phyloP scores from a whole-genome alignment of 2,329 filamentous ascomycete genomes.

The Mollisia scopiformis region DNA sequence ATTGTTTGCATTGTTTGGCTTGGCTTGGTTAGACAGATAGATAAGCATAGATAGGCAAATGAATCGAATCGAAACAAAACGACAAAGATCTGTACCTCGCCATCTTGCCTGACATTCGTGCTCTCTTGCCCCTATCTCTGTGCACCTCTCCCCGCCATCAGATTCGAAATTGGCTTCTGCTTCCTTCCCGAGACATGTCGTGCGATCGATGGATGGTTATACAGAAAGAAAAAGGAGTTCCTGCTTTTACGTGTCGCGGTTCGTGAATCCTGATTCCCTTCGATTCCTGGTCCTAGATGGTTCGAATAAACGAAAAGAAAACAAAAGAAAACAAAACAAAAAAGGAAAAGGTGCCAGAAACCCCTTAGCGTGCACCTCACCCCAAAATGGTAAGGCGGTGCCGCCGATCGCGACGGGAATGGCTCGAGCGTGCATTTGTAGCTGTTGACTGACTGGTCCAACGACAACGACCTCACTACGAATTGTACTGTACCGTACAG shows the following conservation, averaged over 20 bases:
- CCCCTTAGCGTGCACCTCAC: no score
- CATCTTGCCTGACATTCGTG: slow-evolving; percentile 14
- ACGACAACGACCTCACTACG: no score
- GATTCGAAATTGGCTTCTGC: no score
- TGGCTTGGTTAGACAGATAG: slow-evolving; percentile 6
- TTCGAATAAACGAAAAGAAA: no score
- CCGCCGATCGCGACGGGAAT: slow-evolving; percentile 17
- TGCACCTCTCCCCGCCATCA: background rate
- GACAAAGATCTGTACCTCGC: slow-evolving; percentile 24
- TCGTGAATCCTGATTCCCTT: background rate
- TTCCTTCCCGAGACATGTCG: no score
- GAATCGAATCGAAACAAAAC: background rate
- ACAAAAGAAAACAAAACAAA: no score
- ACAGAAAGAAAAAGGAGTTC: no score
- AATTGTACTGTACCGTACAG: no score
- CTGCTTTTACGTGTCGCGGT: background rate
- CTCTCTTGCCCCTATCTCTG: background rate
- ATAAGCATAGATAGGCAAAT: slow-evolving; percentile 4
- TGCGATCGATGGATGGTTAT: no score
- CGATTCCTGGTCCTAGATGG: background rate
- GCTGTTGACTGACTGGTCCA: no score
- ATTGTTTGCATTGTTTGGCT: no score
- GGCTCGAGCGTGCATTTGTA: slow-evolving; percentile 21
- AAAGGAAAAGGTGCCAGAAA: slow-evolving; percentile 2
- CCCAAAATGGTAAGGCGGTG: slow-evolving; percentile 17